These are phyloP conservation scores for Naganishia albida DNA, from an alignment of 1,284 basidiomycete genomes.

Conservation along the genomic window DNA sequence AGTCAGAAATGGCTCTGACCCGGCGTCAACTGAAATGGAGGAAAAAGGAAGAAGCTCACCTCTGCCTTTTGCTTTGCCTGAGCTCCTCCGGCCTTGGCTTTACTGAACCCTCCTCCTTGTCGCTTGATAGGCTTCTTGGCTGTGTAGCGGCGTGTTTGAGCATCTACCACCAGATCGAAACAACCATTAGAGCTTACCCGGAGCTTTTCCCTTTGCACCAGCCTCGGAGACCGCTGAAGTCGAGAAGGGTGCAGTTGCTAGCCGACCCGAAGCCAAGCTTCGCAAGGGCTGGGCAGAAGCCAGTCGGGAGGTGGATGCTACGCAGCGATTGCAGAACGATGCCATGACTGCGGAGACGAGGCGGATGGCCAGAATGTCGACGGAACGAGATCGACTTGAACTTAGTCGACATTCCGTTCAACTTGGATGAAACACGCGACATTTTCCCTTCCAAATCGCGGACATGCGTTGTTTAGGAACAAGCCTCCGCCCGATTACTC, in stretches of 20 bases:
- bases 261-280: neutral
- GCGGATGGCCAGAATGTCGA: no score
- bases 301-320: constrained; percentile 16
- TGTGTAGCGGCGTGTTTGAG: constrained; percentile 14
- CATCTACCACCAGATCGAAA: neutral
- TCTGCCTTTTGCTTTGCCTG: constrained; percentile 31
- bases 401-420: constrained; percentile 8
- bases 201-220: constrained; percentile 32
- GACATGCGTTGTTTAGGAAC: constrained; percentile 1
- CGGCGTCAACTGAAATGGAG: neutral
- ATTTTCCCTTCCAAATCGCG: neutral
- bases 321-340: constrained; percentile 27
- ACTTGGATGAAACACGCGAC: constrained; percentile 9
- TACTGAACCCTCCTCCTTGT: constrained; percentile 30
- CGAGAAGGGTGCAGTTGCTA: constrained; percentile 22
- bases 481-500: neutral
- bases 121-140: constrained; percentile 32
- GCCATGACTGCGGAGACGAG: constrained; percentile 14
- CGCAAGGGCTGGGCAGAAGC: neutral
- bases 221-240: constrained; percentile 24
- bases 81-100: constrained; percentile 23
- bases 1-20: no score
- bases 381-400: neutral
- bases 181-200: constrained; percentile 11
- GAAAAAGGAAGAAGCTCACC: constrained; percentile 11